Evolutionary conservation across 805 yeast genomes (phyloP), one percentile per base, ranked within the genome.

Genomic region (Yarrowia phangngaensis): DNA sequence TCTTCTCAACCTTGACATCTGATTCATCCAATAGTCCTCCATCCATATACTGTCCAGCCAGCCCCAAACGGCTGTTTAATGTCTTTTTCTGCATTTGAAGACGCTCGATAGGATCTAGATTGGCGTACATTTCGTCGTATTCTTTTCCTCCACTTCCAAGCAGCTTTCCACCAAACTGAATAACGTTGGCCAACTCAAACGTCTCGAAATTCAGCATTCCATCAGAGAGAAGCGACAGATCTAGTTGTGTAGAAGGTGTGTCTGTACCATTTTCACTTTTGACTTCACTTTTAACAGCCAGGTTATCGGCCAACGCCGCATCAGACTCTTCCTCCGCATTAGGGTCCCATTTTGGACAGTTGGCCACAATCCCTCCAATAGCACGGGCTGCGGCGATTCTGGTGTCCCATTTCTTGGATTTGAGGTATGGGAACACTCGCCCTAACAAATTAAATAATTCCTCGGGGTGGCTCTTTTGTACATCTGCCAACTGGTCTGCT

Each of bases 311-410:
- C 29, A 33, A 29, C 6, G 48, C 35, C 20, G 13, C 53, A 11
- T 52, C 57, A 1, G 35, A 49, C 17, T 55, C 54, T 43, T 50
- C 50, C 38, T 52, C 50, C 17, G 41, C 53, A 56, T 83, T 84
- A 1, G 97, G 97, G 59, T 86, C 87, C 97, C 97, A 92, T 22
- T 70, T 59, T 0, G 75, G 73, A 1, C 89, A 79, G 64, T 86
- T 81, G 33, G 78, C 76, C 3, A 88, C 90, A 20, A 92, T 88
- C 3, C 95, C 95, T 7, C 97, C 97, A 57, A 92, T 76, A 0
- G 98, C 97, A 49, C 87, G 71, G 0, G 97, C 96, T 1, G 99
- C 92, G 1, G 97, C 80, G 1, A 84, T 82, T 63, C 99, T 75
- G 0, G 98, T 89, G 64, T 92, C 99, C 99, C 99, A 92, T 66